A percentile compares a stretch with the other conserved stretches of the same genome.
These are phyloP conservation scores for Musa balbisiana DNA, from an alignment of 202 grass and related monocot species.

Conservation along the genomic window DNA sequence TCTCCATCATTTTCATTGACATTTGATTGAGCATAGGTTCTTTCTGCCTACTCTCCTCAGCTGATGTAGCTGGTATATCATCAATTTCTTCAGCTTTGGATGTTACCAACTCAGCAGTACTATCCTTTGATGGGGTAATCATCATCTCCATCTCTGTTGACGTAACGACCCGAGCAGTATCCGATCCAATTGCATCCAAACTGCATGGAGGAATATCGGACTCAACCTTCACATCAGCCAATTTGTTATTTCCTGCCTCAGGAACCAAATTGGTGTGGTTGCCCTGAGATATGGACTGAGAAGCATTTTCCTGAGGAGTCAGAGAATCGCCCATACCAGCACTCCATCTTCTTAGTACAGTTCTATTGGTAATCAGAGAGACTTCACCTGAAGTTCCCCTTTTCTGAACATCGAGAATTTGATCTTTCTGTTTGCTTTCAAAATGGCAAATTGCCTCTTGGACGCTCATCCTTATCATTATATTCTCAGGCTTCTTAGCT, in stretches of 20 bases:
- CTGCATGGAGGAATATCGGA: conserved; percentile 14
- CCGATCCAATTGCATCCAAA: conserved; percentile 19
- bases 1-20: conserved; percentile 95
- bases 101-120: conserved; percentile 32
- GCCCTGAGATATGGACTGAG: conserved; percentile 40
- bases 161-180: conserved; percentile 22
- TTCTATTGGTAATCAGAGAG: conserved; percentile 39
- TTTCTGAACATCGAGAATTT: conserved; percentile 55
- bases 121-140: conserved; percentile 27
- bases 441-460: conserved; percentile 96
- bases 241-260: conserved; percentile 36
- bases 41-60: conserved; percentile 89
- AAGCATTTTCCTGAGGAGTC: conserved; percentile 47
- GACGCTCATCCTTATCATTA: conserved; percentile 78
- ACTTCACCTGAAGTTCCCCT: conserved; percentile 55
- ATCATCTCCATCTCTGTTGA: conserved; percentile 31
- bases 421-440: conserved; percentile 84
- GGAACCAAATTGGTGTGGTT: conserved; percentile 32
- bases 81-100: conserved; percentile 42
- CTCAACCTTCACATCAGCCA: conserved; percentile 36
- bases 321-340: conserved; percentile 74
- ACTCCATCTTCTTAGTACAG: conserved; percentile 93
- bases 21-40: conserved; percentile 94
- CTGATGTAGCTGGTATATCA: conserved; percentile 50
- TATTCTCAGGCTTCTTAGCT: conserved; percentile 68